phyloP scores from a whole-genome alignment of 306 rosid species.

The Castanea mollissima region DNA sequence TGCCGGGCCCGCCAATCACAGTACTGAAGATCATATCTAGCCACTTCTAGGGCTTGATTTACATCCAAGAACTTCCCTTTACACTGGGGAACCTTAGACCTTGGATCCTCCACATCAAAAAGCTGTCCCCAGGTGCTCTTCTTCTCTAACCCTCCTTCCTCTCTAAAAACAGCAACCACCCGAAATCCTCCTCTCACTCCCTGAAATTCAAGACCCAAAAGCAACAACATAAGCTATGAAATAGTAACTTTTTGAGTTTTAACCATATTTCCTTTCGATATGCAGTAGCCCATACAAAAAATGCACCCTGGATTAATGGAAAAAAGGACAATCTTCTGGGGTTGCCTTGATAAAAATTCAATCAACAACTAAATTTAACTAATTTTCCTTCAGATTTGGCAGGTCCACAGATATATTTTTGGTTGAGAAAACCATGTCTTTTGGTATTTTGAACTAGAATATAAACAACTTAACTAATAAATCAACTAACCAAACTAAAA shows the following conservation, averaged over 20 bases:
- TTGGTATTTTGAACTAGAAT: too few species aligned
- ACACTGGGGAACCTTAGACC: constrained; percentile 58
- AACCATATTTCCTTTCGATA: too few species aligned
- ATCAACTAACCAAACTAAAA: too few species aligned
- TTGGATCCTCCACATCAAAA: constrained; percentile 95
- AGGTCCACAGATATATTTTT: not conserved
- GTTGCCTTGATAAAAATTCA: constrained; percentile 5
- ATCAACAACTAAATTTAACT: not conserved
- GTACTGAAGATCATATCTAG: constrained; percentile 79
- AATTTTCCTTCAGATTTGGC: not conserved
- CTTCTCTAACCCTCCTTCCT: constrained; percentile 54
- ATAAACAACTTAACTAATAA: too few species aligned
- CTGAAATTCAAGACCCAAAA: constrained; percentile 47
- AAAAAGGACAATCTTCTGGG: not conserved
- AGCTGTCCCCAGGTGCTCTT: constrained; percentile 80
- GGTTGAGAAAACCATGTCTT: not conserved
- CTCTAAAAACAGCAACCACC: constrained; percentile 80
- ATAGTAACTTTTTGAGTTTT: too few species aligned
- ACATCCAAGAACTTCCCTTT: constrained; percentile 82
- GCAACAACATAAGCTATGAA: constrained; percentile 6
- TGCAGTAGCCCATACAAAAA: too few species aligned
- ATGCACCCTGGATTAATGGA: too few species aligned
- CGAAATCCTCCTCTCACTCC: constrained; percentile 62
- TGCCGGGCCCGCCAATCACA: constrained; percentile 99
- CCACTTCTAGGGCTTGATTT: constrained; percentile 85